A percentile compares a stretch with the other conserved stretches of the same genome.
phyloP scores from a whole-genome alignment of 2,329 filamentous ascomycete species.

The Fusarium sambucinum region DNA sequence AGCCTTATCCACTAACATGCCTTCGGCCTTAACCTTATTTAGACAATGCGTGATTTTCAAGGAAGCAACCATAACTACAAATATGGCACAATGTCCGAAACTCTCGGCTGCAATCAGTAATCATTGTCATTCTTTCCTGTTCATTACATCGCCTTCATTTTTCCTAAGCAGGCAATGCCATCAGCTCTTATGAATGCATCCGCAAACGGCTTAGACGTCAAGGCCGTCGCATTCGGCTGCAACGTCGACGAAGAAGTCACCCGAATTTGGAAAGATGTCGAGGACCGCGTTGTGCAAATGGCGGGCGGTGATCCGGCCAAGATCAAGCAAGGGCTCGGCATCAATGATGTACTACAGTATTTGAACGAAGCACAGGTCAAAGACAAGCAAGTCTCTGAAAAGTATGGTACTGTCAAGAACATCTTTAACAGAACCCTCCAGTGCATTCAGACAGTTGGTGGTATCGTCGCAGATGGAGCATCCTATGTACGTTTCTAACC shows the following conservation, averaged over 20 bases:
- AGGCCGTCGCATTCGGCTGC: not conserved
- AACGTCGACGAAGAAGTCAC: not conserved
- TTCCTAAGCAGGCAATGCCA: too few species aligned
- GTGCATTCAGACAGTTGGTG: not conserved
- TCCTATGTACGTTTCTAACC: not conserved
- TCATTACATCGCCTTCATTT: too few species aligned
- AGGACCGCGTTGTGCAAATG: slow-evolving; percentile 4
- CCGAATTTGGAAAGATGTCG: slow-evolving; percentile 1
- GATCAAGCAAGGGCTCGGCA: not conserved
- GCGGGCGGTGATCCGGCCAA: not conserved
- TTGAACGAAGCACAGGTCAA: not conserved
- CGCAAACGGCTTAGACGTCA: not conserved
- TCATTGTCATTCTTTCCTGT: too few species aligned
- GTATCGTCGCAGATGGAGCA: not conserved
- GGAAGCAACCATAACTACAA: too few species aligned
- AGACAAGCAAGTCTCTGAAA: slow-evolving; percentile 1
- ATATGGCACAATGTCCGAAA: too few species aligned
- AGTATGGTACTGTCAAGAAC: not conserved
- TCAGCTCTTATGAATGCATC: not conserved
- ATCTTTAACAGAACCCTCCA: not conserved
- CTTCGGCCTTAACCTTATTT: too few species aligned
- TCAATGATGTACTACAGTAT: not conserved
- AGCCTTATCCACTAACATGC: not conserved
- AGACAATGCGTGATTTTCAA: too few species aligned
- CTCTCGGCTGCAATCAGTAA: too few species aligned